Conservation (phyloP, 2,329 filamentous ascomycete genomes). For the Pseudogymnoascus sp. region DNA sequence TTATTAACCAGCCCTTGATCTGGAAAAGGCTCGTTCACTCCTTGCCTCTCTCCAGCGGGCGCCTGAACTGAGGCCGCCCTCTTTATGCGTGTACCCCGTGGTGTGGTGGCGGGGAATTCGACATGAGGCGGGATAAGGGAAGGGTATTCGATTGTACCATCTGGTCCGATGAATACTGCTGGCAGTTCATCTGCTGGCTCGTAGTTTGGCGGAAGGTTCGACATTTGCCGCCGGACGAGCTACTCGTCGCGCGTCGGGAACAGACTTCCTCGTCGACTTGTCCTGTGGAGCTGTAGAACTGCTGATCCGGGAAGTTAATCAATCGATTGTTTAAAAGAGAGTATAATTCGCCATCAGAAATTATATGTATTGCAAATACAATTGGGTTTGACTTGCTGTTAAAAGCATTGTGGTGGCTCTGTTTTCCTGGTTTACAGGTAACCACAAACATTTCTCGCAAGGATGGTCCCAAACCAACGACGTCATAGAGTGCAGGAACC, state of each 20-base stretch:
- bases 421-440: background rate
- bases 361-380: background rate
- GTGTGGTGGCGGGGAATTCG: background rate
- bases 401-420: background rate
- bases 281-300: background rate
- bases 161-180: background rate
- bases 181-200: slow-evolving; percentile 2
- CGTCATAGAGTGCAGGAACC: background rate
- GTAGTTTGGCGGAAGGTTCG: background rate
- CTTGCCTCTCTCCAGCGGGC: background rate
- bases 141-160: slow-evolving; percentile 3
- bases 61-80: background rate
- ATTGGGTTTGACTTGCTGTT: background rate
- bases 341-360: background rate
- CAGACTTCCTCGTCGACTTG: background rate
- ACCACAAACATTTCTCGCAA: background rate
- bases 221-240: background rate
- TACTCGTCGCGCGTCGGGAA: background rate
- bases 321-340: background rate
- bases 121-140: slow-evolving; percentile 3
- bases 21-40: background rate
- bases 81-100: background rate
- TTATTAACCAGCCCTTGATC: background rate
- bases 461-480: background rate
- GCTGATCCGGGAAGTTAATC: background rate